These are phyloP conservation scores for Fraxinus cuspidata DNA, from an alignment of 257 asterid species.

Conservation along the genomic window DNA sequence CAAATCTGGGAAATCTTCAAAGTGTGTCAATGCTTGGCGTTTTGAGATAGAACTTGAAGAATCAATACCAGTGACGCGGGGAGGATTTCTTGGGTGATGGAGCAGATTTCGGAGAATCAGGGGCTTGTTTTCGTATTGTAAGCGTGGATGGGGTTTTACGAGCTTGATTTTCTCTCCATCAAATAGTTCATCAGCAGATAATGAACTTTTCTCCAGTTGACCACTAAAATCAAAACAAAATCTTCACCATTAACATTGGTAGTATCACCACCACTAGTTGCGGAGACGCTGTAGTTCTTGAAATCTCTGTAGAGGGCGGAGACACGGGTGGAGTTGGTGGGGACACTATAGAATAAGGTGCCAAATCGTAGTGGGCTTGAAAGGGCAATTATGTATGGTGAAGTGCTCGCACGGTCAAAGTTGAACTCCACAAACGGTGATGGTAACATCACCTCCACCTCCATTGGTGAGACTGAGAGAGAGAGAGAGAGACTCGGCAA, in stretches of 20 bases:
- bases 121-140: conserved; percentile 27
- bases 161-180: conserved; percentile 85
- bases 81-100: conserved; percentile 52
- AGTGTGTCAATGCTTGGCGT: neutral
- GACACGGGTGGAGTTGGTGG: conserved; percentile 50
- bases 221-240: conserved; percentile 82
- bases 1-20: no score
- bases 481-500: neutral
- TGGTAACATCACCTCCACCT: conserved; percentile 42
- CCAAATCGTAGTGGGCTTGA: conserved; percentile 62
- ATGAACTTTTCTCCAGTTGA: conserved; percentile 41
- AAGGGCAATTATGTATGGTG: conserved; percentile 67
- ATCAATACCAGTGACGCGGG: conserved; percentile 25
- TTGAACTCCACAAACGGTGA: conserved; percentile 37
- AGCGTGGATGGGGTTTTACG: conserved; percentile 65
- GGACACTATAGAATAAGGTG: conserved; percentile 57
- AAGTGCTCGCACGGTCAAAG: conserved; percentile 56
- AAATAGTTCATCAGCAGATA: conserved; percentile 86
- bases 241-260: conserved; percentile 32
- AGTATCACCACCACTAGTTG: neutral
- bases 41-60: neutral
- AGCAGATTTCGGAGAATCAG: conserved; percentile 48
- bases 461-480: conserved; percentile 29
- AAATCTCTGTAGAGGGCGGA: conserved; percentile 32
- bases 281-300: conserved; percentile 28